Base-by-base conservation (phyloP, 2,329 filamentous ascomycete species). In the Penicillium sp. region DNA sequence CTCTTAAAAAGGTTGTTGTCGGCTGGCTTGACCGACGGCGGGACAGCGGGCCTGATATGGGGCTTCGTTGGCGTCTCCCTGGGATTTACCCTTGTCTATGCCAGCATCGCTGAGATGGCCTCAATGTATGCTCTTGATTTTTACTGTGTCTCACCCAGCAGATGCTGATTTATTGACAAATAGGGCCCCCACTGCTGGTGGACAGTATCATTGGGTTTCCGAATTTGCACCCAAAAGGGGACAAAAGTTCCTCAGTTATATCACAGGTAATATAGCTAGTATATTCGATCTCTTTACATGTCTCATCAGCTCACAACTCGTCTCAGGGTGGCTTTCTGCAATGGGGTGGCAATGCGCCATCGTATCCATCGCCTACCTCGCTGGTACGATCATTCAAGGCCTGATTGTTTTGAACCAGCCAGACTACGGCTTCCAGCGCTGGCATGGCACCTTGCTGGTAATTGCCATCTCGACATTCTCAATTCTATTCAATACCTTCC, bases 321-420 rank as follows among this genome's bases (percentile, higher is more conserved):
- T 23, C 16, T n/a, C 35, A 74, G 73, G 73, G 13, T 78, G 76
- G 76, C 70, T 77, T 29, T 71, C 69, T 45, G 72, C 72, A 19
- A 70, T 74, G 36, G 74, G 73, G 16, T 79, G 76, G 77, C 76
- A 79, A 54, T 73, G 71, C 47, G 73, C 75, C 16, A 72, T 77
- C 23, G 75, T 76, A 7, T 70, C 73, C 4, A 74, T 75, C 45
- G 72, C 71, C 11, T 77, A 76, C 63, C 70, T 78, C 14, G 74
- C 74, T 7, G 77, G 74, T 2, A 74, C 70, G 4, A 74, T 76
- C 38, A 74, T 80, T 3, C 76, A 80, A 60, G 77, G 75, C 0
- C 57, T 80, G 4, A 69, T 78, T 11, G 69, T 76, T 18, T 62
- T 80, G 30, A 78, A 78, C 55, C 63, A 77, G 45, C 67, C 69